Evolutionary conservation across 2,329 filamentous ascomycete genomes (phyloP).

Genomic region (Alternaria triticimaculans): DNA sequence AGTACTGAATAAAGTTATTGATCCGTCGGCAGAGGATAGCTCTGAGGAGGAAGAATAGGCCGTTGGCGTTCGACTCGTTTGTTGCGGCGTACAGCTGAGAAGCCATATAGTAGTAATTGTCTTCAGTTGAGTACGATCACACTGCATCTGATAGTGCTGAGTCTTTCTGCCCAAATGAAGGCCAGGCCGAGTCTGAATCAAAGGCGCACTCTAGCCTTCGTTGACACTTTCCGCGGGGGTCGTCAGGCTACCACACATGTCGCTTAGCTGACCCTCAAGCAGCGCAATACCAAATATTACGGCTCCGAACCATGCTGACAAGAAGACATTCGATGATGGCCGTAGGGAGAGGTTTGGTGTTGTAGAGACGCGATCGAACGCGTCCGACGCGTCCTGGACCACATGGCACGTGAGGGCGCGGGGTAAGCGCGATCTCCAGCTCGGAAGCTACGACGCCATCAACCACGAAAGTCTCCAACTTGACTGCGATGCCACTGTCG

Average conservation of each 20-base stretch:
- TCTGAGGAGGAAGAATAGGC: background rate
- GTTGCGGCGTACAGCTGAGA: background rate
- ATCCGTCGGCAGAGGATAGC: background rate
- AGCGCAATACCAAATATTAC: background rate
- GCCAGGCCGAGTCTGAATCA: background rate
- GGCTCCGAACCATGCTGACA: background rate
- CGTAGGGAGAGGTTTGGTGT: background rate
- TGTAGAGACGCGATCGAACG: background rate
- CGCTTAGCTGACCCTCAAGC: background rate
- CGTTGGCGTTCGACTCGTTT: background rate
- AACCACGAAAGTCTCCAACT: background rate
- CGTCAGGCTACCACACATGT: background rate
- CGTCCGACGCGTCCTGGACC: background rate
- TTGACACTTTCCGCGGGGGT: background rate
- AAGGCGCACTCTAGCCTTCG: background rate
- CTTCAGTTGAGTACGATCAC: background rate
- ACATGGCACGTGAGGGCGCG: background rate
- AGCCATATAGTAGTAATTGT: background rate
- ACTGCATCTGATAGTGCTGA: background rate
- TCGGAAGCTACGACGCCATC: background rate
- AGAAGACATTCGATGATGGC: background rate
- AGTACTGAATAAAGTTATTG: background rate
- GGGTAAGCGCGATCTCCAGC: background rate
- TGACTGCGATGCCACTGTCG: background rate
- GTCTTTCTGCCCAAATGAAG: background rate